Conservation (phyloP, 1,284 basidiomycete species). For the Psilocybe mexicana region DNA sequence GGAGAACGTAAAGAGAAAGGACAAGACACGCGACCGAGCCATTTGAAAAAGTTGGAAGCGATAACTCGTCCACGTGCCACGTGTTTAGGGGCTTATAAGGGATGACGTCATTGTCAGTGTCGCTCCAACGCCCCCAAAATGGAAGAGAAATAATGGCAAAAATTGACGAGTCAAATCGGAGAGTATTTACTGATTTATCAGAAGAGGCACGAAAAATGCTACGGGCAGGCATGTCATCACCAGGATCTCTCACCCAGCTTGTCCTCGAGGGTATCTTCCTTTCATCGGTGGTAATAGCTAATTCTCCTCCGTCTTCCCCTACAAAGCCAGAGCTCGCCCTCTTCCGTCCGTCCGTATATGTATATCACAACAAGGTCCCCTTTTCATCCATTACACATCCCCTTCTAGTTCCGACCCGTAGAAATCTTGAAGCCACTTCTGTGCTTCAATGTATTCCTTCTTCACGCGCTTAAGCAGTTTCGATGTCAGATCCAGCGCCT, state of each 20-base stretch:
- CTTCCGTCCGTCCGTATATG: slow-evolving; percentile 13
- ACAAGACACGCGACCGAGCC: not conserved
- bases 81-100: slow-evolving; percentile 10
- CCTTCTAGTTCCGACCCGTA: slow-evolving; percentile 23
- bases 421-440: slow-evolving; percentile 42
- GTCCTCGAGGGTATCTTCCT: not conserved
- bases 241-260: not conserved
- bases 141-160: not conserved
- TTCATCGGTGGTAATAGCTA: too few relatives aligned
- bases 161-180: not conserved
- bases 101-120: not conserved
- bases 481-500: slow-evolving; percentile 66
- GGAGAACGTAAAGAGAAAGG: not conserved
- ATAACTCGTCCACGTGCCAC: slow-evolving; percentile 19
- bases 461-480: slow-evolving; percentile 37
- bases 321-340: slow-evolving; percentile 11
- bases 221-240: too few relatives aligned
- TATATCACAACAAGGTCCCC: not conserved
- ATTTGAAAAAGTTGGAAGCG: slow-evolving; percentile 3
- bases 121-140: not conserved
- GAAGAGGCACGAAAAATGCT: too few relatives aligned
- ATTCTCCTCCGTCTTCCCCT: not conserved
- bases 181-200: too few relatives aligned
- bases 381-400: slow-evolving; percentile 7
- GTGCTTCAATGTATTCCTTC: slow-evolving; percentile 40